Percentiles rank a stretch among this genome's conserved stretches.
phyloP scores from a whole-genome alignment of 1,284 basidiomycete species.

The Trichosporon sp. region DNA sequence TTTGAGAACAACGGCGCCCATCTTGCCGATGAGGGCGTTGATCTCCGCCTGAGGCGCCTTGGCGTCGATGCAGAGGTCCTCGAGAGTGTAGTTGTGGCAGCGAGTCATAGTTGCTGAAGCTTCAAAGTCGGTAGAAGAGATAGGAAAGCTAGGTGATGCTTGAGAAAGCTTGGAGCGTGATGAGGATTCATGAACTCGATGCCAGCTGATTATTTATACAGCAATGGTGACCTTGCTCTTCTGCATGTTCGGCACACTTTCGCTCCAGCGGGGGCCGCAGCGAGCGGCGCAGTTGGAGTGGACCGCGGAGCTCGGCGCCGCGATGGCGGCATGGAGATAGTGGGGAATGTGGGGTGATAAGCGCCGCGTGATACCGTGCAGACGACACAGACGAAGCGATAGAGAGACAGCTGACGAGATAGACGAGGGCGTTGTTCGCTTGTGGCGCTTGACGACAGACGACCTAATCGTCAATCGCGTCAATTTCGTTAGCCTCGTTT shows the following conservation, averaged over 20 bases:
- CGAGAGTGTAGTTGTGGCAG: slow-evolving; percentile 19
- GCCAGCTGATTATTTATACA: not conserved
- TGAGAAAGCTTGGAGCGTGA: not conserved
- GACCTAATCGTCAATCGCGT: not conserved
- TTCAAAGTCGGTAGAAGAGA: not conserved
- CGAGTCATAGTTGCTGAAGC: slow-evolving; percentile 5
- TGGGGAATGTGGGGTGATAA: not conserved
- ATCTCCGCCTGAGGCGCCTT: slow-evolving; percentile 19
- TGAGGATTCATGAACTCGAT: not conserved
- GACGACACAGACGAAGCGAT: not conserved
- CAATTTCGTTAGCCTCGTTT: not conserved
- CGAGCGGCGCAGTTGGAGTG: not conserved
- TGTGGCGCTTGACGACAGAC: not conserved
- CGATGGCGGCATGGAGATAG: not conserved
- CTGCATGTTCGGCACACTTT: no score
- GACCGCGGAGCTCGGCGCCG: not conserved
- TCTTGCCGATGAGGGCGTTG: slow-evolving; percentile 21
- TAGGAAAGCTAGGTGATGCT: not conserved
- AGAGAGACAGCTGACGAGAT: not conserved
- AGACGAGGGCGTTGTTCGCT: not conserved
- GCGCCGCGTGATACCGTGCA: not conserved
- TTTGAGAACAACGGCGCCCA: slow-evolving; percentile 20
- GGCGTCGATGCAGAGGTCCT: slow-evolving; percentile 19
- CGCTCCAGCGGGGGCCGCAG: not conserved
- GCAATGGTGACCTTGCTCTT: not conserved